Conservation (phyloP, 805 yeast species). For the Metschnikowia rubicola region DNA sequence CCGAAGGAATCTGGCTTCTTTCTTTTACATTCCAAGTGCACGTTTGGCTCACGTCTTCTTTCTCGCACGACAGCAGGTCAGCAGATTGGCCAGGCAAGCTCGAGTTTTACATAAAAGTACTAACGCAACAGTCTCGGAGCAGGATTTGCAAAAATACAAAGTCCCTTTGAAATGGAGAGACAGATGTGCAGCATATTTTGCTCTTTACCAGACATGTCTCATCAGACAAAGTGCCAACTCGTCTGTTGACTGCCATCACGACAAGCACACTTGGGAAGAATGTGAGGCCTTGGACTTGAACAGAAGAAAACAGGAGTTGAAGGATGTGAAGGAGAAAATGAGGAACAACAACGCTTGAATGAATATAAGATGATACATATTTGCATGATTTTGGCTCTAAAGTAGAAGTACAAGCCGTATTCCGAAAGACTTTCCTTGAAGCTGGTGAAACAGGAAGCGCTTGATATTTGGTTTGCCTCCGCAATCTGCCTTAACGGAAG, state of each 20-base stretch:
- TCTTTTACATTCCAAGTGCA: background rate
- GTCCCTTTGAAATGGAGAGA: constrained; percentile 81
- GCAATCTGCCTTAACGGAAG: no score
- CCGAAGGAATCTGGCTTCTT: no score
- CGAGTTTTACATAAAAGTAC: constrained; percentile 3
- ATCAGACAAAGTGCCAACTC: constrained; percentile 42
- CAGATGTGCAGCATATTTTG: constrained; percentile 65
- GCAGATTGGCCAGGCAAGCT: background rate
- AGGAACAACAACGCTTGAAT: constrained; percentile 15
- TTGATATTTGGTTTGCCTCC: no score
- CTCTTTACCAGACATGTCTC: constrained; percentile 42
- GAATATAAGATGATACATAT: background rate
- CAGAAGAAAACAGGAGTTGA: constrained; percentile 73
- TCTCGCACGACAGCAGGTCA: no score
- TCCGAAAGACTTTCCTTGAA: background rate
- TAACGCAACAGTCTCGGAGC: constrained; percentile 59
- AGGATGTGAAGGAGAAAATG: constrained; percentile 46
- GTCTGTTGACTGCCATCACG: constrained; percentile 60
- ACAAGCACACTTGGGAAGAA: constrained; percentile 80
- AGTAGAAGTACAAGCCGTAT: constrained; percentile 1
- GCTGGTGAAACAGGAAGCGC: no score
- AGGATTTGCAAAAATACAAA: constrained; percentile 76
- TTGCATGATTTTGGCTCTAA: constrained; percentile 6
- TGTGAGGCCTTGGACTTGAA: constrained; percentile 80
- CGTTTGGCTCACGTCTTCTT: background rate